Evolutionary conservation across 2,329 filamentous ascomycete genomes (phyloP), one percentile per base, ranked within the genome.

Genomic region (Emericellopsis cladophorae): DNA sequence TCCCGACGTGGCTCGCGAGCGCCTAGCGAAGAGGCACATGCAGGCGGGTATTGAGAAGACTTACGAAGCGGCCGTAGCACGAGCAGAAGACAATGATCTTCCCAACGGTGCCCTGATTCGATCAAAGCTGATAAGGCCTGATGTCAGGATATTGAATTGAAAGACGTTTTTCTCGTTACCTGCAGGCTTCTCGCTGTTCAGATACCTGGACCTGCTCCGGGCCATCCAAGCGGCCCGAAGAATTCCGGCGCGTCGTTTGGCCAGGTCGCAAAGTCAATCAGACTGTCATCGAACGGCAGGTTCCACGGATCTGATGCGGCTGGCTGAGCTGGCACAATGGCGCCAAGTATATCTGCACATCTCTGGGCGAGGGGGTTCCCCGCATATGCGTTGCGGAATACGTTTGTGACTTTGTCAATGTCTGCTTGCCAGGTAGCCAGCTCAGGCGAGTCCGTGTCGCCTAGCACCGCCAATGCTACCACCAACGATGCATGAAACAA

Each of bases 401-500:
- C 47, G 40, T 49, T 38, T 6, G 49, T 49, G 21, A 51, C 52
- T n/a, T 41, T 49, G 10, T 54, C 52, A 9, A 58, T 50, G 22
- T 57, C 52, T 8, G 40, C 42, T 24, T 54, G 51, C 55, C 54
- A 58, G 10, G 40, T 35, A 4, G 50, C 39, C 8, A 52, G 34
- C 14, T 55, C 46, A 7, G 47, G 49, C 4, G 53, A 53, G 31
- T 51, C 48, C 4, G 45, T 21, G 33, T 55, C 51, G 10, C 53
- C 54, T 4, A 54, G 41, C 11, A 55, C 52, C 8, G 52, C 52
- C 23, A 58, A 48, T 5, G 48, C 48, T 11, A 52, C 49, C 36
- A 57, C 49, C 2, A 58, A 51, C 26, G 53, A 54, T 2, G 55
- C 54, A 40, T 58, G 55, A 36, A 58, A 57, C 5, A 57, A 45